Conservation (phyloP, 2,329 filamentous ascomycete genomes). For the Fusarium solani-melongenae region DNA sequence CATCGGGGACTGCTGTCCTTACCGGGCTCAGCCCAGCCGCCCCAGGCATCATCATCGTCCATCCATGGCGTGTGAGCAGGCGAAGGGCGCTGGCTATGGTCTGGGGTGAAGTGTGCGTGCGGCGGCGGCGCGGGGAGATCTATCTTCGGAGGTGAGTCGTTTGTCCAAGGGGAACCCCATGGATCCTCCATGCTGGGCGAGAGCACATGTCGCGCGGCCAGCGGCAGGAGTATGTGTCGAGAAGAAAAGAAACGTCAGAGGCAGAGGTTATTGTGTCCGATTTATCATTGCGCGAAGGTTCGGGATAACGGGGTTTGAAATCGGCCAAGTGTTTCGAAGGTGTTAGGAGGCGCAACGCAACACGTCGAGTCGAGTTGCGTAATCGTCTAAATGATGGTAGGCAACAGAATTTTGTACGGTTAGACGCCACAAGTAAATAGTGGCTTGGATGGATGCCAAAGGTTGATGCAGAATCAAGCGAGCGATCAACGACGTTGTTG, state of each 20-base stretch:
- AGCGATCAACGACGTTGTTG: conserved; percentile 10
- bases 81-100: conserved; percentile 40
- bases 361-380: conserved; percentile 27
- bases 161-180: conserved; percentile 71
- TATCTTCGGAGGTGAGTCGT: conserved; percentile 49
- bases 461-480: not conserved
- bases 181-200: conserved; percentile 68
- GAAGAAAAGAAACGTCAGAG: not conserved
- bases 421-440: conserved; percentile 8
- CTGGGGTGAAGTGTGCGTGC: conserved; percentile 46
- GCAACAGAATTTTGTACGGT: conserved; percentile 14
- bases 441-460: not conserved
- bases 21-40: conserved; percentile 49
- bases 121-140: conserved; percentile 49
- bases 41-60: conserved; percentile 50
- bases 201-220: conserved; percentile 47
- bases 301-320: conserved; percentile 10
- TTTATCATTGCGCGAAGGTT: conserved; percentile 35
- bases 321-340: conserved; percentile 19
- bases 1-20: conserved; percentile 44
- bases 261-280: conserved; percentile 22
- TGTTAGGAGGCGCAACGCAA: conserved; percentile 23
- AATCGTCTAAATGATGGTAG: conserved; percentile 15
- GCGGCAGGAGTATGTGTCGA: conserved; percentile 10
- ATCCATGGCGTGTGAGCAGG: conserved; percentile 46